Conservation (phyloP, 768 basidiomycete species). For the Termitomyces sp. region DNA sequence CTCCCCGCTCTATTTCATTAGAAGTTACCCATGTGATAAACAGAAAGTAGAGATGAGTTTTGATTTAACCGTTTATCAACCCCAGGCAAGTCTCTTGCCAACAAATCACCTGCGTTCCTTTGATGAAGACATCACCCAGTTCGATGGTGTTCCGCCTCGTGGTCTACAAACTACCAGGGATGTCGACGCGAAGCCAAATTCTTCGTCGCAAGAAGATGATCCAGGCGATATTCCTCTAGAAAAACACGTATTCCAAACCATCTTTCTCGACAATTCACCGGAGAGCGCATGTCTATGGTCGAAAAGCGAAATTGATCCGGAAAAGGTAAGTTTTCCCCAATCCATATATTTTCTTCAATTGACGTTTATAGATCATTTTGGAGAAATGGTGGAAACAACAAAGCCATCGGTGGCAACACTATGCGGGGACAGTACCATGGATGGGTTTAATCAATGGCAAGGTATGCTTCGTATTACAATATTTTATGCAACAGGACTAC, state of each 20-base stretch:
- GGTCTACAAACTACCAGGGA: slow-evolving; percentile 3
- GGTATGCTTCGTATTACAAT: slow-evolving; percentile 2
- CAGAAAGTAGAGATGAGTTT: slow-evolving; percentile 49
- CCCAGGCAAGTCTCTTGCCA: slow-evolving; percentile 25
- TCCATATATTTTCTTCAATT: not conserved
- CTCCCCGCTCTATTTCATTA: slow-evolving; percentile 39
- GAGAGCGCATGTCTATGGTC: slow-evolving; percentile 36
- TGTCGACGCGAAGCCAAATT: not conserved
- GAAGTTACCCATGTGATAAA: slow-evolving; percentile 35
- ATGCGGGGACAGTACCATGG: slow-evolving; percentile 30
- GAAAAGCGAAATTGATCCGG: slow-evolving; percentile 29
- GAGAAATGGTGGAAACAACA: slow-evolving; percentile 53
- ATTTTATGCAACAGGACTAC: not conserved
- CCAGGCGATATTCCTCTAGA: slow-evolving; percentile 24
- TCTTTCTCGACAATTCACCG: slow-evolving; percentile 37
- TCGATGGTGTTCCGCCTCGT: slow-evolving; percentile 17
- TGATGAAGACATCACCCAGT: slow-evolving; percentile 9
- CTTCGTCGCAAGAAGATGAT: slow-evolving; percentile 2
- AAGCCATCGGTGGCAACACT: slow-evolving; percentile 44
- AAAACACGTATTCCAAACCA: slow-evolving; percentile 45
- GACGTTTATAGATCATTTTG: slow-evolving; percentile 21
- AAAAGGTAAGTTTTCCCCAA: slow-evolving; percentile 16
- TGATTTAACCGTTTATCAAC: slow-evolving; percentile 42
- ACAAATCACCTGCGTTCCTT: not conserved
- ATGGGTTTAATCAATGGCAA: slow-evolving; percentile 32